Evolutionary conservation across 768 basidiomycete species (phyloP).

Genomic region (Agaricus subrufescens): DNA sequence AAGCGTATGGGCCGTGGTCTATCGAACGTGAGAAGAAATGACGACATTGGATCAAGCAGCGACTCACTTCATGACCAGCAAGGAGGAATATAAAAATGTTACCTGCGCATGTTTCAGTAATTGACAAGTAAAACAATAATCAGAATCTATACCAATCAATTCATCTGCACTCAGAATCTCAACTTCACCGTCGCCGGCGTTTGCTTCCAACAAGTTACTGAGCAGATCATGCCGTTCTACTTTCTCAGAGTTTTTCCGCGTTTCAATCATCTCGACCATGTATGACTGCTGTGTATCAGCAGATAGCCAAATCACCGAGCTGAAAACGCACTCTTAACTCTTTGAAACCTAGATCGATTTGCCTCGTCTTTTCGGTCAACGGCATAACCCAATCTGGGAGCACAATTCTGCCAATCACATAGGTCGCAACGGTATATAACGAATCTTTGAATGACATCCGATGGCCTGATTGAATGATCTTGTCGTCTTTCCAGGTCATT

Average conservation of each 20-base stretch:
- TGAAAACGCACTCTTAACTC: slow-evolving; percentile 31
- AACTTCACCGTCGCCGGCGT: slow-evolving; percentile 25
- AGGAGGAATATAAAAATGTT: slow-evolving; percentile 43
- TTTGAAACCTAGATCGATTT: slow-evolving; percentile 28
- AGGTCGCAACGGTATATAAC: slow-evolving; percentile 35
- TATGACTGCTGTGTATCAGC: slow-evolving; percentile 21
- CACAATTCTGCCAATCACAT: slow-evolving; percentile 30
- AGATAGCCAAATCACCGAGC: not conserved
- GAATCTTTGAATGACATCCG: slow-evolving; percentile 44
- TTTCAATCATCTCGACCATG: slow-evolving; percentile 47
- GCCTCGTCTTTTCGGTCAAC: slow-evolving; percentile 26
- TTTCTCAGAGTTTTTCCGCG: slow-evolving; percentile 29
- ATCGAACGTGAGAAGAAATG: not conserved
- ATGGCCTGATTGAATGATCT: slow-evolving; percentile 35
- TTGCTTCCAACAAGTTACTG: slow-evolving; percentile 45
- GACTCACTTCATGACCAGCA: slow-evolving; percentile 50
- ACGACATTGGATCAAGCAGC: not conserved
- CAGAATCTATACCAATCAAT: slow-evolving; percentile 24
- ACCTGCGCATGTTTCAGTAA: slow-evolving; percentile 15
- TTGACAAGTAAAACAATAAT: too few species aligned
- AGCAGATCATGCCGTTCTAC: slow-evolving; percentile 45
- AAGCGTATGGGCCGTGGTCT: slow-evolving; percentile 37
- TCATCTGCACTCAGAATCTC: slow-evolving; percentile 34
- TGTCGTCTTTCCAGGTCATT: slow-evolving; percentile 43
- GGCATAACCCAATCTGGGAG: slow-evolving; percentile 35